Conservation (phyloP, 495 filamentous ascomycete genomes). For the Haplographium delicatum region DNA sequence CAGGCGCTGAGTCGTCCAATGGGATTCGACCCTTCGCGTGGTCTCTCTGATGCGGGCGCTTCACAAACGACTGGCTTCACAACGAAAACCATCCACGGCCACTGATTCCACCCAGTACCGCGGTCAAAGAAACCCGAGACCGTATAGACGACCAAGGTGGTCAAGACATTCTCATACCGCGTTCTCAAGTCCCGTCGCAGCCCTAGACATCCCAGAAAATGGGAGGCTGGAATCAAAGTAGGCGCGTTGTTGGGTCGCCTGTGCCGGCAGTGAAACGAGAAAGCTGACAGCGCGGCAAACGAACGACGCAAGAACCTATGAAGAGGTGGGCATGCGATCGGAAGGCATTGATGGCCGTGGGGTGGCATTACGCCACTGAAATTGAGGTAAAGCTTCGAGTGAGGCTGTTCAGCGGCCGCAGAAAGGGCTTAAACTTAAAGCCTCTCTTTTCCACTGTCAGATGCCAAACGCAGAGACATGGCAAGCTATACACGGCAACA, state of each 20-base stretch:
- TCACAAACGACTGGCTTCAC: conserved; percentile 21
- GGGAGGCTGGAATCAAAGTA: conserved; percentile 11
- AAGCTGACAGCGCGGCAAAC: conserved; percentile 18
- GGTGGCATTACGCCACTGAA: not conserved
- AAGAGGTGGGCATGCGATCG: not conserved
- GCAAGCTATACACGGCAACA: no score
- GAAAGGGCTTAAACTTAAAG: not conserved
- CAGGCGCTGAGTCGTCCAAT: conserved; percentile 26
- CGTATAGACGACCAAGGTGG: conserved; percentile 18
- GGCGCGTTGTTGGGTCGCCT: conserved; percentile 21
- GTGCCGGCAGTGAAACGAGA: conserved; percentile 13
- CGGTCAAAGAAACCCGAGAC: conserved; percentile 22
- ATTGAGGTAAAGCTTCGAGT: no score
- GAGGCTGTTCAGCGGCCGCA: not conserved
- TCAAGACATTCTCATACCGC: conserved; percentile 15
- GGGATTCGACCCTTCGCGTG: not conserved
- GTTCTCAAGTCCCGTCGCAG: conserved; percentile 14
- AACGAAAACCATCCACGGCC: conserved; percentile 8
- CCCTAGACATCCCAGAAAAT: not conserved
- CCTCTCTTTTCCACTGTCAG: no score
- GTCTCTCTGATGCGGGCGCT: conserved; percentile 17
- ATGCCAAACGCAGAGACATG: no score
- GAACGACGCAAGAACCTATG: not conserved
- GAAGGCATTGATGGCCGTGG: conserved; percentile 13
- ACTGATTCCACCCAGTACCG: conserved; percentile 7